Evolutionary conservation across 768 basidiomycete species (phyloP), one percentile per base, ranked within the genome.

Genomic region (Lentinula detonsa): DNA sequence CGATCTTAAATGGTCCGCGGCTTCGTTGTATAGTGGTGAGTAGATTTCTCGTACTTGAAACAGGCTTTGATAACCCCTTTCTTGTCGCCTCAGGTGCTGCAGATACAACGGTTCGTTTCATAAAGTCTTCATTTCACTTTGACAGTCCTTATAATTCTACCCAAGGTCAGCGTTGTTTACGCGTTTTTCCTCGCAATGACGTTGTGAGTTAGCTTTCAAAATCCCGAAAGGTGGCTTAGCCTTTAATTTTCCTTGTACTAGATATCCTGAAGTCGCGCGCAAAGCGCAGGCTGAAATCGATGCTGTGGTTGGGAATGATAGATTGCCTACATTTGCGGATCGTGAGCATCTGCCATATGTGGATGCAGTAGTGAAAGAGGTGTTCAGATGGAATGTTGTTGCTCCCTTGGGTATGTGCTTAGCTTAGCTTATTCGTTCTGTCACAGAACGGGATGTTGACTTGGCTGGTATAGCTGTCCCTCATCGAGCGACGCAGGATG

Each of bases 251-350:
- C 85, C 72, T 74, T 87, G 49, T 85, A n/a, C n/a, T n/a, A 84
- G 43, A 76, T 74, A 81, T 67, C 86, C 85, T 6, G 80, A 81
- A 46, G 82, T 73, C 33, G 77, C 77, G 64, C 79, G 75, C 68
- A 86, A 81, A 69, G 86, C 86, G 11, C 86, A 86, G 64, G 75
- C 73, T 59, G 86, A 87, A 71, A 80, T 88, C 62, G 86, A 87
- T 67, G 68, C 76, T 42, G 76, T 87, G 8, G 67, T 87, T 63
- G 86, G 86, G 61, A 73, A 70, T 63, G 83, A 85, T 65, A 78
- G 85, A 61, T 79, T 87, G 33, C 86, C 86, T 62, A 81, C 77
- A 15, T 83, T 84, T 69, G 70, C 75, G 57, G 86, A 88, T 70
- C 82, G 85, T 23, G 74, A 77, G 31, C 68, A 77, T 15, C 73